A percentile compares a stretch with the other conserved stretches of the same genome.
phyloP scores from a whole-genome alignment of 2,329 filamentous ascomycete genomes.

The Pseudonectria buxi region DNA sequence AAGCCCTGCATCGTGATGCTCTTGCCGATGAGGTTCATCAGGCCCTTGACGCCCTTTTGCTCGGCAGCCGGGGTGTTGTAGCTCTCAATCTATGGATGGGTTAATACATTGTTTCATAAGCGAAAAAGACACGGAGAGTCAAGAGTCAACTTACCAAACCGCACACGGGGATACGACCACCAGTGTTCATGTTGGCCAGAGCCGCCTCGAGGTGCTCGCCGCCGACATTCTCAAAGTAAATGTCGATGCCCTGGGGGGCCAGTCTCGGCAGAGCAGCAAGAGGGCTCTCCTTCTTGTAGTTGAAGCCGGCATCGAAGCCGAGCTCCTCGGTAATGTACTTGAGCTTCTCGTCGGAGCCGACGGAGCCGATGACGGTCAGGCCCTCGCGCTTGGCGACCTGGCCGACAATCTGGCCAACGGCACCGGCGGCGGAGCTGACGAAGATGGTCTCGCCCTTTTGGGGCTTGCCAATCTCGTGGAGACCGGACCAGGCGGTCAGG shows the following conservation, averaged over 20 bases:
- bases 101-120: conserved; percentile 1
- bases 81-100: conserved; percentile 48
- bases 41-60: conserved; percentile 59
- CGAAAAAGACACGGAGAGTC: accelerated
- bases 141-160: conserved; percentile 45
- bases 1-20: conserved; percentile 68
- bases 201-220: conserved; percentile 45
- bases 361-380: conserved; percentile 70
- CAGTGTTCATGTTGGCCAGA: conserved; percentile 44
- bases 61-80: conserved; percentile 59
- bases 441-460: conserved; percentile 70
- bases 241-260: conserved; percentile 72
- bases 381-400: conserved; percentile 79
- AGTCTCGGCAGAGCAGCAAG: conserved; percentile 61
- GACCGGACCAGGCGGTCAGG: conserved; percentile 63
- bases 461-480: conserved; percentile 57
- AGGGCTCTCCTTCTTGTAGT: conserved; percentile 79
- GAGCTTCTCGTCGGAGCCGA: conserved; percentile 73
- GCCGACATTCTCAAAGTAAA: conserved; percentile 50
- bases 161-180: conserved; percentile 59
- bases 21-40: conserved; percentile 60
- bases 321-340: conserved; percentile 52
- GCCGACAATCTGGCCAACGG: conserved; percentile 76
- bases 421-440: conserved; percentile 71
- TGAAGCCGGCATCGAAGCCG: conserved; percentile 60